These are phyloP conservation scores for Kwoniella bestiolae DNA, from an alignment of 768 basidiomycete genomes.

Conservation along the genomic window DNA sequence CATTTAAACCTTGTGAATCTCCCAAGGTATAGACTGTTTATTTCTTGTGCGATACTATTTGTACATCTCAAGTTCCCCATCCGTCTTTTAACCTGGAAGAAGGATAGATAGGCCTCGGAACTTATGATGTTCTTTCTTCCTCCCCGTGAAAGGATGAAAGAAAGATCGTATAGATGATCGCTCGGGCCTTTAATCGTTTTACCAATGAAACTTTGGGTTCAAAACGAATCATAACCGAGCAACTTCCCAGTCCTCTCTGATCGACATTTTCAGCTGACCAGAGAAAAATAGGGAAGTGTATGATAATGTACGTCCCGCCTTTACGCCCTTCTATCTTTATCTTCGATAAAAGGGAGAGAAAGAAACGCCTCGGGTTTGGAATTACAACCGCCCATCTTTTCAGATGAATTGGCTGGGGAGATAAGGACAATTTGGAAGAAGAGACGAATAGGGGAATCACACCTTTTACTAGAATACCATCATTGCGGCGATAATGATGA, in stretches of 20 bases:
- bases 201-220: slow-evolving; percentile 13
- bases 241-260: background rate
- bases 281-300: background rate
- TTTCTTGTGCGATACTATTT: slow-evolving; percentile 14
- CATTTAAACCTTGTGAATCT: slow-evolving; percentile 25
- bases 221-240: slow-evolving; percentile 29
- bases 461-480: slow-evolving; percentile 52
- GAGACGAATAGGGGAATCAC: slow-evolving; percentile 24
- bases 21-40: slow-evolving; percentile 31
- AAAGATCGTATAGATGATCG: slow-evolving; percentile 16
- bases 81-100: slow-evolving; percentile 17
- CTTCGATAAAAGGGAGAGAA: slow-evolving; percentile 27
- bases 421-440: slow-evolving; percentile 1
- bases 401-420: background rate
- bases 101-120: slow-evolving; percentile 32
- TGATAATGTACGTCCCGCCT: slow-evolving; percentile 40
- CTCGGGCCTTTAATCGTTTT: slow-evolving; percentile 36
- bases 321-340: slow-evolving; percentile 31
- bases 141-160: background rate
- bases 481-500: slow-evolving; percentile 30
- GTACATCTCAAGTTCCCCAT: slow-evolving; percentile 40
- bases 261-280: too few species aligned
- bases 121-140: slow-evolving; percentile 13
- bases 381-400: background rate
- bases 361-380: slow-evolving; percentile 26